Base-by-base conservation (phyloP, 2,329 filamentous ascomycete species). In the Cytospora paraplurivora region DNA sequence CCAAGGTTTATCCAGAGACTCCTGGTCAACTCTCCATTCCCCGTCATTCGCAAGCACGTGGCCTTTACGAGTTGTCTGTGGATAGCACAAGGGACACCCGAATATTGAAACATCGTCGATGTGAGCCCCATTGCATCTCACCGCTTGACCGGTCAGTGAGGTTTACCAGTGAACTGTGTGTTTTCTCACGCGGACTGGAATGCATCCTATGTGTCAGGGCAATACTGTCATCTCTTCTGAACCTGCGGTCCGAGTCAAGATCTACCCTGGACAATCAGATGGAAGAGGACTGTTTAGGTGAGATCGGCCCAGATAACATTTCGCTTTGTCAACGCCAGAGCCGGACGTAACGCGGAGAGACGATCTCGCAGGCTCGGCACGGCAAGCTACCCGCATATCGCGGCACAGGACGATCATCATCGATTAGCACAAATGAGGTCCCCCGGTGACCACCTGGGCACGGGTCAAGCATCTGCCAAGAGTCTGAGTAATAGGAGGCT, bases 231-330 rank as follows among this genome's bases (percentile, higher is more conserved):
- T 21, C 19, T 47, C 44, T 12, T 61, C 32, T 51, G 44, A 49
- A 11, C 56, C n/a, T 8, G 50, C 41, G 37, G 32, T 44, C 12
- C 32, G 41, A 21, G 52, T 32, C 38, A 55, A 55, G 59, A 61
- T 55, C 41, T 53, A 21, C 38, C 51, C 59, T 49, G 50, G 59
- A 38, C 34, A 61, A 53, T 17, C 19, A 53, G 51, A 61, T 50
- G 32, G n/a, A 44, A 50, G 51, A 55, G 38, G n/a, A 61, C 34
- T 38, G 51, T 53, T 49, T 50, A 41, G 49, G 54, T 55, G 51
- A 52, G 59, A 50, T 61, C 59, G 49, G 59, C 59, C 41, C 59
- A 55, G 37, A 55, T 52, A 55, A 61, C 49, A 61, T 61, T 53
- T 61, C 51, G 51, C 13, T 55, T 61, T 53, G 19, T 55, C 37